Base-by-base conservation (phyloP, 805 yeast genomes). In the Ogataea pignaliae region DNA sequence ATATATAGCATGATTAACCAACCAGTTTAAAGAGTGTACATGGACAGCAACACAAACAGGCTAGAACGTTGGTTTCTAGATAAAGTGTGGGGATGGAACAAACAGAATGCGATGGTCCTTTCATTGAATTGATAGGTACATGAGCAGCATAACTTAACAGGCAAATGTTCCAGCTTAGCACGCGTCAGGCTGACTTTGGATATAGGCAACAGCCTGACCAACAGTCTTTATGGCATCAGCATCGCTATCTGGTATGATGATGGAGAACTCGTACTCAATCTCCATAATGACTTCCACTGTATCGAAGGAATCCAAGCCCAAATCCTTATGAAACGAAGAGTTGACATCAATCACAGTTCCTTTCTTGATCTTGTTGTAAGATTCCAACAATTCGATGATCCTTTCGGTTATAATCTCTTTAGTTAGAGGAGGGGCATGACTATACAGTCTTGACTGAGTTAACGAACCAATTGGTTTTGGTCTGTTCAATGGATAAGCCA, bases 171-270 rank as follows among this genome's bases (percentile, higher is more conserved):
- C 41, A 21, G 33, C 30, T 45, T 53, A 66, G 51, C 66, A 61
- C 10, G 70, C 68, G 51, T 64, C 75, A 33, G 81, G 76, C 67
- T 85, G 85, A 56, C 82, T 77, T 50, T 78, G 74, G 56, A 91
- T 86, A 71, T 88, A 88, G 60, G 89, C 88, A 51, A 90, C 79
- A 48, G 97, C 95, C 72, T 90, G 96, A 56, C 88, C 89, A 53
- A 93, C 93, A 44, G 95, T 87, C 73, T 85, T 88, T 67, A 93
- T 83, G 63, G 85, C 90, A 65, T 91, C 97, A 43, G 97, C 93
- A 57, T 88, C 87, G 65, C 85, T 83, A 71, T 88, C 96, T 32
- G 95, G 88, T 61, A 87, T 80, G 64, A 84, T 86, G 61, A 88
- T 78, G 59, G 87, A 88, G 55, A 81, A 81, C 64, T 83, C 79